A percentile compares a stretch with the other conserved stretches of the same genome.
Evolutionary conservation across 108 stramenopile genomes (phyloP).

Genomic region (Stephanodiscus minutulus): DNA sequence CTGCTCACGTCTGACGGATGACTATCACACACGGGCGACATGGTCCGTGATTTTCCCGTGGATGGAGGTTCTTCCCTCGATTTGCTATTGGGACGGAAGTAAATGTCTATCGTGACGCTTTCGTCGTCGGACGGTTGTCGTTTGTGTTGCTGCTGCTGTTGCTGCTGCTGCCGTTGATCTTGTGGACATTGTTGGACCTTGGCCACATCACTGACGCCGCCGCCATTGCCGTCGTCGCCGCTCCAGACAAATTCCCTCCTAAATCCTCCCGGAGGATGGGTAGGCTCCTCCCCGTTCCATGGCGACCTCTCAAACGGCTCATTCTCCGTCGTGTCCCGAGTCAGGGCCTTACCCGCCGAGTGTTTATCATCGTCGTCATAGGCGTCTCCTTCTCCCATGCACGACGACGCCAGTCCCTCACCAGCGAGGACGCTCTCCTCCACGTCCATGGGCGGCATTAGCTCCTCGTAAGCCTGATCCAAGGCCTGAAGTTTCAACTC

Average conservation of each 20-base stretch:
- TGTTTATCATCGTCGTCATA: neutral
- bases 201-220: neutral
- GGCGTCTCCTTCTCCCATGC: neutral
- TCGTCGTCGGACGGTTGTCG: conserved; percentile 14
- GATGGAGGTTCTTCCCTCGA: conserved; percentile 6
- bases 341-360: neutral
- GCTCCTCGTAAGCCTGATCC: conserved; percentile 39
- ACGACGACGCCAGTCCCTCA: neutral
- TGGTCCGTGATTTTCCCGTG: conserved; percentile 4
- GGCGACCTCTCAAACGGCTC: no score
- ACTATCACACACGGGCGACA: neutral
- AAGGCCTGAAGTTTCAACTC: conserved; percentile 45
- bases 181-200: neutral
- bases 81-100: conserved; percentile 19
- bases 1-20: conserved; percentile 21
- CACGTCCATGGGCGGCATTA: conserved; percentile 12
- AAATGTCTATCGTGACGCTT: conserved; percentile 38
- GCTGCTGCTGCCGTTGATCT: neutral
- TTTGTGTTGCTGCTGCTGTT: neutral
- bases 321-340: neutral
- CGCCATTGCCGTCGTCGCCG: neutral
- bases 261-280: neutral
- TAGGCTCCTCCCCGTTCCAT: neutral
- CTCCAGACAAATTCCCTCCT: conserved; percentile 7
- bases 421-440: neutral